A percentile compares a stretch with the other conserved stretches of the same genome.
phyloP scores from a whole-genome alignment of 805 yeast genomes.

The Kodamaea nitidulidarum region DNA sequence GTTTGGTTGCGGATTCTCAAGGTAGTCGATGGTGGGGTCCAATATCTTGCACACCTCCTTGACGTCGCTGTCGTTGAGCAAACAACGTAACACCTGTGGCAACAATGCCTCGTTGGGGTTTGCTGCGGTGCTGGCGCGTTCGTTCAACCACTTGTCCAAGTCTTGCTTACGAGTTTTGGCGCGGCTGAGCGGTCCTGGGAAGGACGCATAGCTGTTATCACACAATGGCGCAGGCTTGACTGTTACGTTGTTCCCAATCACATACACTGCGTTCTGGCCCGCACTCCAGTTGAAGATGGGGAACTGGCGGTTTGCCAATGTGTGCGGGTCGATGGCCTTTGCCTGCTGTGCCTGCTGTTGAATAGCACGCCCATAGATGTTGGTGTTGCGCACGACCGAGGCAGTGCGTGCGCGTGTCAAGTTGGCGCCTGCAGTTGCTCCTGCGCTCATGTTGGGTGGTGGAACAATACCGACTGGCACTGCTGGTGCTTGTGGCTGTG shows the following conservation, averaged over 20 bases:
- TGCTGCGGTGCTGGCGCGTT: constrained; percentile 13
- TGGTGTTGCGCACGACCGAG: constrained; percentile 17
- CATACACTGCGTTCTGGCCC: constrained; percentile 24
- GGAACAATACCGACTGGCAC: constrained; percentile 3
- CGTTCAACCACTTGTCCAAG: constrained; percentile 56
- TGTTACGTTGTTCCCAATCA: constrained; percentile 33
- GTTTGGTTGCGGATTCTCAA: constrained; percentile 12
- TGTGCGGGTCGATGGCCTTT: constrained; percentile 47
- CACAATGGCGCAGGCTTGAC: constrained; percentile 24
- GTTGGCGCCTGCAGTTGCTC: constrained; percentile 9
- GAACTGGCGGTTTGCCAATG: constrained; percentile 58
- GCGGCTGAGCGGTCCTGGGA: constrained; percentile 66
- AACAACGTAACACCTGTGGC: constrained; percentile 24
- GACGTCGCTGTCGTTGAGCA: constrained; percentile 31
- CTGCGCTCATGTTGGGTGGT: constrained; percentile 9
- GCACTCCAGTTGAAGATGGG: constrained; percentile 68
- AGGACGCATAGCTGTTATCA: constrained; percentile 31
- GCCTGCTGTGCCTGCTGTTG: constrained; percentile 18
- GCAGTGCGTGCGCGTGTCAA: constrained; percentile 21
- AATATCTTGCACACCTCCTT: constrained; percentile 33
- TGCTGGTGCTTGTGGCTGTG: constrained; percentile 6
- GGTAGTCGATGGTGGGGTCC: constrained; percentile 40
- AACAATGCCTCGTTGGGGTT: constrained; percentile 26
- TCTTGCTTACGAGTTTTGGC: constrained; percentile 61
- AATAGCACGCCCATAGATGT: constrained; percentile 13